Percentiles rank a stretch among this genome's conserved stretches.
These are phyloP conservation scores for Phoma sp. DNA, from an alignment of 2,329 filamentous ascomycete species.

Conservation along the genomic window DNA sequence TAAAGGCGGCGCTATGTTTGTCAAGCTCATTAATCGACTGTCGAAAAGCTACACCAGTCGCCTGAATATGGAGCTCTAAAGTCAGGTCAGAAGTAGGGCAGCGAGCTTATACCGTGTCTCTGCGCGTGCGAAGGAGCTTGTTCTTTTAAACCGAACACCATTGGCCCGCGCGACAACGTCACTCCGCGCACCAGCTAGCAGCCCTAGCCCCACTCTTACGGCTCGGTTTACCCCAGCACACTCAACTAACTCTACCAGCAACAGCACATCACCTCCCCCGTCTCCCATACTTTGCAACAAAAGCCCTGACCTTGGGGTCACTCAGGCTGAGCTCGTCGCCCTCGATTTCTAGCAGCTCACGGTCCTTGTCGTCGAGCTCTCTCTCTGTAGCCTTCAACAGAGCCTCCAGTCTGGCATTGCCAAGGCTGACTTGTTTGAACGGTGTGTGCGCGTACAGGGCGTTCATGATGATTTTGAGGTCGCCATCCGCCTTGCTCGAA, in stretches of 20 bases:
- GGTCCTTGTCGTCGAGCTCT: constrained; percentile 46
- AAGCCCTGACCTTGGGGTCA: constrained; percentile 40
- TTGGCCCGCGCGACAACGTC: no score
- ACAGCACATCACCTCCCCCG: constrained; percentile 9
- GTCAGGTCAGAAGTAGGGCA: no score
- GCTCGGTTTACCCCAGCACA: constrained; percentile 11
- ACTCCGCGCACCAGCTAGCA: constrained; percentile 15
- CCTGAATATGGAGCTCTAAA: no score
- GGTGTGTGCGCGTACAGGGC: constrained; percentile 49
- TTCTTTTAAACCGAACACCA: no score
- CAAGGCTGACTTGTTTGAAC: constrained; percentile 37
- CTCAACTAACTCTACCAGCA: constrained; percentile 1
- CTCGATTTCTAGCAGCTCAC: constrained; percentile 48
- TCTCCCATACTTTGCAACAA: constrained; percentile 41
- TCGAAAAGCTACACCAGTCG: no score
- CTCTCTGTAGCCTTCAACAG: constrained; percentile 46
- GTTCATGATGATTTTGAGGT: constrained; percentile 45
- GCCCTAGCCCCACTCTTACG: constrained; percentile 11
- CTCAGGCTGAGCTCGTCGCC: constrained; percentile 38
- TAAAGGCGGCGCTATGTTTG: no score
- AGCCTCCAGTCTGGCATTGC: constrained; percentile 33
- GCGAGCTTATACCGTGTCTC: no score
- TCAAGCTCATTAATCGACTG: no score
- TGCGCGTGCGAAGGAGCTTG: no score
- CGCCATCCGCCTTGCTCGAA: constrained; percentile 45